These are phyloP conservation scores for Kurtzmaniella quercitrusa DNA, from an alignment of 1,139 yeast genomes.

Conservation along the genomic window DNA sequence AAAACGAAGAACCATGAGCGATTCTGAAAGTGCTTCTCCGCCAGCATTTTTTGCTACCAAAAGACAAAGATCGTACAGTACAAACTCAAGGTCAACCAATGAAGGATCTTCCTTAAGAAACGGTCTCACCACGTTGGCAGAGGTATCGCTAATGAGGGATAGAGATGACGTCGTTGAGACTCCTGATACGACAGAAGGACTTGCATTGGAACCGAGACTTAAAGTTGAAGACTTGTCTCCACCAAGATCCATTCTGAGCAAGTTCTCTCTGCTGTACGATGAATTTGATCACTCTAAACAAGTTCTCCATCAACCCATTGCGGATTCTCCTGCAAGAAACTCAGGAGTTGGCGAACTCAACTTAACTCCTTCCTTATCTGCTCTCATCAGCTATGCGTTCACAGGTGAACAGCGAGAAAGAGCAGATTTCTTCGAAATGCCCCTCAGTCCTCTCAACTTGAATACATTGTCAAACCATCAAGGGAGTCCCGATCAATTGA, in stretches of 20 bases:
- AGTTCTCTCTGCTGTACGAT: neutral
- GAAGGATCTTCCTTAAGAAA: neutral
- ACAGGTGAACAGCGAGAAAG: constrained; percentile 25
- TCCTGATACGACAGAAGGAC: neutral
- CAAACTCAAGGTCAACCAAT: neutral
- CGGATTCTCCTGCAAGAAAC: neutral
- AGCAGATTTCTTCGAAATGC: constrained; percentile 14
- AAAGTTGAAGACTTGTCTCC: constrained; percentile 2
- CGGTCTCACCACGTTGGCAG: constrained; percentile 24
- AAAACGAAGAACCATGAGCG: constrained; percentile 4
- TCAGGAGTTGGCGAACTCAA: constrained; percentile 14
- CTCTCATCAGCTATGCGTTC: constrained; percentile 41
- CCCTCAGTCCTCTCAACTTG: constrained; percentile 32
- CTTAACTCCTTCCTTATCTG: constrained; percentile 42
- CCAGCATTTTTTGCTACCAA: neutral
- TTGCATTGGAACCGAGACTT: neutral
- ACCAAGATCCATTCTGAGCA: constrained; percentile 6
- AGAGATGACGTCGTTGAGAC: constrained; percentile 8
- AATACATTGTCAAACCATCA: constrained; percentile 2
- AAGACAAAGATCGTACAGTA: constrained; percentile 4
- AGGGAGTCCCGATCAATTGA: constrained; percentile 1
- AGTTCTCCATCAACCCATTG: neutral
- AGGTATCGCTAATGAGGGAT: constrained; percentile 24
- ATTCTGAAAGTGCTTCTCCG: neutral
- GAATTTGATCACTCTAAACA: neutral